Evolutionary conservation across 768 basidiomycete species (phyloP), one percentile per base, ranked within the genome.

Genomic region (Amyloporia xantha): DNA sequence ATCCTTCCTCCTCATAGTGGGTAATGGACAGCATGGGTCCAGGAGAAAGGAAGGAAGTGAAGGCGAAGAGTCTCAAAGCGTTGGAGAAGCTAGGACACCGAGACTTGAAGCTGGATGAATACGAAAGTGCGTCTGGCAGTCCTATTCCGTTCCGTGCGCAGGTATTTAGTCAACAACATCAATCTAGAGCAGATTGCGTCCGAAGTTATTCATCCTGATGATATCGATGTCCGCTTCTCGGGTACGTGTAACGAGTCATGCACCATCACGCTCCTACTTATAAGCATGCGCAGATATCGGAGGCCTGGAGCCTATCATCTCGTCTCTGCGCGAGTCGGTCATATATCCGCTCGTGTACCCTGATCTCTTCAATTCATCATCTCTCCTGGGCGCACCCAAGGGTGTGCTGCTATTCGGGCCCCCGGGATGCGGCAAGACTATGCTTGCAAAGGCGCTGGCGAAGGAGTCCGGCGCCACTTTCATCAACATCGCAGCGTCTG

Each of bases 381-480:
- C 92, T 0, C 78, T 98, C 19, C 79, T 96, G 52, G 79, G 82
- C 4, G 91, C 96, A 4, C 96, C 96, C 0, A 97, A 97, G 64
- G 96, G 96, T 11, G 95, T 97, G 7, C 76, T 98, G 15, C 78
- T 99, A 17, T 95, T 90, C 58, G 96, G 96, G 0, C 96, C 94
- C 36, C 96, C 96, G 1, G 95, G 96, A 5, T 99, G 96, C 56
- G 96, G 96, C 21, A 99, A 99, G 72, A 98, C 96, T 1, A 94
- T 99, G 92, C 77, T 99, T n/a, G 96, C 96, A 1, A 95, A 95
- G 64, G 95, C 95, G 1, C 77, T 99, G 6, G 96, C 96, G 11
- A 96, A 95, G 64, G 94, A 99, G 71, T 91, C 88, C 2, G 90
- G 91, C 15, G 96, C 96, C 5, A 95, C 93, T 0, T 99, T 99